Evolutionary conservation across 2,329 filamentous ascomycete species (phyloP), one percentile per base, ranked within the genome.

Genomic region (Calonectria pteridis): DNA sequence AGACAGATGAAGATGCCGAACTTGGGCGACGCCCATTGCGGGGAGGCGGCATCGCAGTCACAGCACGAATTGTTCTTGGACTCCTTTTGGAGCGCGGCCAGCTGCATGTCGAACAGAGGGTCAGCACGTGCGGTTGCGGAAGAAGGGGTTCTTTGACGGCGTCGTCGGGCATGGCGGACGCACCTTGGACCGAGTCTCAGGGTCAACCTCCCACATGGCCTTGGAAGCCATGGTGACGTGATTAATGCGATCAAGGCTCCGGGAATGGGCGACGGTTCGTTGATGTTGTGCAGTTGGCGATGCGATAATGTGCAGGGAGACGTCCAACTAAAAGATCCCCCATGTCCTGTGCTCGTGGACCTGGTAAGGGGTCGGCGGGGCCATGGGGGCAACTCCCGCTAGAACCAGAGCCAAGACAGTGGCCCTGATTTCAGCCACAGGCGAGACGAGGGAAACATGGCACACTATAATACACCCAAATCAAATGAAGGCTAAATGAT

Each of bases 1-100:
- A 99, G 92, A 86, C 97, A 99, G 89, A 99, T 98, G 88, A 99
- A 99, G 85, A 98, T 95, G 83, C 96, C 96, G 84, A 99, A 98
- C 86, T 99, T 99, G 77, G 97, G 97, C 46, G 95, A 90, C 79
- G 97, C 96, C 97, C 97, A 99, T 93, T 99, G 97, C 76, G 97
- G 97, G 80, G 95, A 97, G 28, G 97, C 96, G 55, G 97, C 96
- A 83, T 93, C 93, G 89, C 97, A 99, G 87, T 99, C 97, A 87
- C 96, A 96, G 88, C 97, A 99, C 81, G 91, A 87, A 83, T 94
- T 95, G 86, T 99, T 99, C 79, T 93, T 93, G 79, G 95, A 93
- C 79, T 93, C 93, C 85, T 98, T 98, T 85, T 98, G 96, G 79
- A 98, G 95, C 75, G 95, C 92, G 77, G 95, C 92, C 83, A 99